Percentiles rank a stretch among this genome's conserved stretches.
Conservation (phyloP, 768 basidiomycete species). For the Suillus tomentosus region DNA sequence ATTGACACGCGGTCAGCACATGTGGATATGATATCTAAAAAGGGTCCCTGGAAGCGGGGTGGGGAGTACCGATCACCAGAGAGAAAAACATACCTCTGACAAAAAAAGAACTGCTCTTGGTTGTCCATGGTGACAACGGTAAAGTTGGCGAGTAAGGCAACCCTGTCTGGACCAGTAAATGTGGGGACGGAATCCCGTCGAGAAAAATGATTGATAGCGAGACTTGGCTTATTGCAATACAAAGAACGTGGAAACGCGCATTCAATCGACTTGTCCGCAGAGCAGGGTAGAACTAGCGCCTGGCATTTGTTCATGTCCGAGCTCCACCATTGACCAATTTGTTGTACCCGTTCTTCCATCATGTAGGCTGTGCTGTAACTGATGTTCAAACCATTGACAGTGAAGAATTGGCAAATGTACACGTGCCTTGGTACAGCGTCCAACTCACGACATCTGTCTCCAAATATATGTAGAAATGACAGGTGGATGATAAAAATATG, state of each 20-base stretch:
- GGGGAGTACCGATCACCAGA: not conserved
- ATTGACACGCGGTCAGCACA: not conserved
- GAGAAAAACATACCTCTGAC: not conserved
- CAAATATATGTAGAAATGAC: not conserved
- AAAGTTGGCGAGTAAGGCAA: not conserved
- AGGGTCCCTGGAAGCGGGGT: not conserved
- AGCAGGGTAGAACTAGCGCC: not conserved
- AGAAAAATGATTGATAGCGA: not conserved
- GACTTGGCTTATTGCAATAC: too few relatives aligned
- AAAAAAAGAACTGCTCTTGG: not conserved
- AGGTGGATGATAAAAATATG: not conserved
- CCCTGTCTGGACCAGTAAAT: not conserved
- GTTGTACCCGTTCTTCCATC: too few relatives aligned
- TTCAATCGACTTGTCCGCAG: not conserved
- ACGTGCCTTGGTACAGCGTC: not conserved
- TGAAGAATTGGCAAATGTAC: not conserved
- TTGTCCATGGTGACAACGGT: not conserved
- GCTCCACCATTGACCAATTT: too few relatives aligned
- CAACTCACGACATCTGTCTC: not conserved
- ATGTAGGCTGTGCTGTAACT: not conserved
- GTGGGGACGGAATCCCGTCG: not conserved
- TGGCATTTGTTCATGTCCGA: too few relatives aligned
- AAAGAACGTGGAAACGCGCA: not conserved
- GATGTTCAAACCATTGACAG: not conserved
- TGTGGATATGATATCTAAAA: not conserved